phyloP scores from a whole-genome alignment of 2,329 filamentous ascomycete species.

The Talaromyces amestolkiae region DNA sequence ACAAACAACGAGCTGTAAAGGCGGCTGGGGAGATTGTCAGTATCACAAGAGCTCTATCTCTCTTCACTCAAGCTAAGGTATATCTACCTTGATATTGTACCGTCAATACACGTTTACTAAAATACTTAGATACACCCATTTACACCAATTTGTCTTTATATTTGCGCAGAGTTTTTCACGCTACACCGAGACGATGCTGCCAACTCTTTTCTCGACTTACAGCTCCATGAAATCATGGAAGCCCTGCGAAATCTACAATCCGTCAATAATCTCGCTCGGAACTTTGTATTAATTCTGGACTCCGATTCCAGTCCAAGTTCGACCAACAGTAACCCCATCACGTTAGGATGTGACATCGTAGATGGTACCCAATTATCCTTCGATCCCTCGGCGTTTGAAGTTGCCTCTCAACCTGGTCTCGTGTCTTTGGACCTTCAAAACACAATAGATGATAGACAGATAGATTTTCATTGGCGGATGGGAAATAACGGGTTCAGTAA shows the following conservation, averaged over 20 bases:
- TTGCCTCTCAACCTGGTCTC: not conserved
- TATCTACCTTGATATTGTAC: not conserved
- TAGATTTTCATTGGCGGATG: constrained; percentile 1
- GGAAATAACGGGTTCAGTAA: not conserved
- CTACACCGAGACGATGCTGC: not conserved
- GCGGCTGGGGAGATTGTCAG: constrained; percentile 17
- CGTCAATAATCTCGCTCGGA: constrained; percentile 16
- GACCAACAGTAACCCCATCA: not conserved
- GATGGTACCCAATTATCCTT: not conserved
- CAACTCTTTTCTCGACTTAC: constrained; percentile 2
- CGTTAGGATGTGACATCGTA: not conserved
- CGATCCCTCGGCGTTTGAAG: not conserved
- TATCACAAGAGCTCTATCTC: constrained; percentile 12
- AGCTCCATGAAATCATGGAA: constrained; percentile 14
- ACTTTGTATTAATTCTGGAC: not conserved
- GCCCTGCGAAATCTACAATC: constrained; percentile 11
- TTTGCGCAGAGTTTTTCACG: constrained; percentile 17
- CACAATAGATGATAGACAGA: not conserved
- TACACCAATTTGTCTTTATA: constrained; percentile 18
- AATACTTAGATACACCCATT: constrained; percentile 16
- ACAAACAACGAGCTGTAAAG: constrained; percentile 12
- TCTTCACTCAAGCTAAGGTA: constrained; percentile 16
- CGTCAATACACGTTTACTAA: not conserved
- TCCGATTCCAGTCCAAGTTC: not conserved
- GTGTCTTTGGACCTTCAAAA: not conserved